phyloP scores from a whole-genome alignment of 1,284 basidiomycete genomes.

The Austropuccinia psidii region DNA sequence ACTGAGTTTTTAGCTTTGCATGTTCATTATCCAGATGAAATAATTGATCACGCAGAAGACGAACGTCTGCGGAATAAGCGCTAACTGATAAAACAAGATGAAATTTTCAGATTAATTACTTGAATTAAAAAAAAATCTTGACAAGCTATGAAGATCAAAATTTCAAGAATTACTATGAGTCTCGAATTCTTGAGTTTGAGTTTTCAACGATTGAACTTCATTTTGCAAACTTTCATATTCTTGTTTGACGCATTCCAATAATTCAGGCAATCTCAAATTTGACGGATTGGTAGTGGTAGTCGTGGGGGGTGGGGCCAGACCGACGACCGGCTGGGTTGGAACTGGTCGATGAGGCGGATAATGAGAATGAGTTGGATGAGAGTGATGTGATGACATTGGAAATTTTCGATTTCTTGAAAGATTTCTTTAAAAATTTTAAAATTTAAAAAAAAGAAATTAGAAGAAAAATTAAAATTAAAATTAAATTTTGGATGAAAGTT shows the following conservation, averaged over 20 bases:
- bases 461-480: too few species aligned
- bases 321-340: neutral
- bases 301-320: neutral
- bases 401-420: too few species aligned
- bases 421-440: too few species aligned
- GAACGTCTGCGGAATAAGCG: conserved; percentile 16
- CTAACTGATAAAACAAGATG: neutral
- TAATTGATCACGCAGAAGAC: conserved; percentile 28
- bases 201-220: conserved; percentile 25
- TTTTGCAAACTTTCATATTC: conserved; percentile 17
- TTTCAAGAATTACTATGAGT: conserved; percentile 10
- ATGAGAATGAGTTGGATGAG: neutral
- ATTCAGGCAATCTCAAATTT: neutral
- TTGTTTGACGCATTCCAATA: conserved; percentile 35
- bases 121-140: neutral
- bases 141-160: neutral
- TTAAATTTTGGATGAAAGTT: too few species aligned
- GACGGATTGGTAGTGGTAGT: neutral
- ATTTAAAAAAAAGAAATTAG: too few species aligned
- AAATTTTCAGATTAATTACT: neutral
- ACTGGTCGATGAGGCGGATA: neutral
- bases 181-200: conserved; percentile 32
- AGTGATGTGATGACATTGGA: conserved; percentile 5
- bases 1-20: conserved; percentile 35
- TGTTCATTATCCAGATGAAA: conserved; percentile 31